Conservation (phyloP, 2,329 filamentous ascomycete genomes). For the Torrubiellomyces zombiae region DNA sequence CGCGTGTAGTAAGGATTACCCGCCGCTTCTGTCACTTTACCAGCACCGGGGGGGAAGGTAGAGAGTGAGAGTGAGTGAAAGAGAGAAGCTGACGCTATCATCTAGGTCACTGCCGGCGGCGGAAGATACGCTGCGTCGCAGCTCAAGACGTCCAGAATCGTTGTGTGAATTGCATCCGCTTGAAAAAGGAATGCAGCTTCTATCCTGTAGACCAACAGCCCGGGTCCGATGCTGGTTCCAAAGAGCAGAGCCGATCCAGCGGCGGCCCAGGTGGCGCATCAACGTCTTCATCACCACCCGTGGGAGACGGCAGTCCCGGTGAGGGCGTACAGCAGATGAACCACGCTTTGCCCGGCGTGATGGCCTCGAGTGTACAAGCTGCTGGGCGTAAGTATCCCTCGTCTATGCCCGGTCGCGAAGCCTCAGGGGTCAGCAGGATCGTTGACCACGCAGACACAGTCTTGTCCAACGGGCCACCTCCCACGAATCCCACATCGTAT, state of each 20-base stretch:
- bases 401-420: too few species aligned
- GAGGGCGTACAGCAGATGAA: not conserved
- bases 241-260: slow-evolving; percentile 21
- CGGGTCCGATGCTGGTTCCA: slow-evolving; percentile 27
- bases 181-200: slow-evolving; percentile 92
- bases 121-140: slow-evolving; percentile 84
- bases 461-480: slow-evolving; percentile 15
- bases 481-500: slow-evolving; percentile 17
- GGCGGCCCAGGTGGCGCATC: slow-evolving; percentile 24
- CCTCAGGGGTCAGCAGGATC: too few species aligned
- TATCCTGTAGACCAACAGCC: slow-evolving; percentile 70
- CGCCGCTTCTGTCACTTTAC: not conserved
- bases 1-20: slow-evolving; percentile 65
- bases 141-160: slow-evolving; percentile 60
- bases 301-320: slow-evolving; percentile 21
- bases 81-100: not conserved
- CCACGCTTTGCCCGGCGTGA: too few species aligned
- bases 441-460: slow-evolving; percentile 10
- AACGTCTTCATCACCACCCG: slow-evolving; percentile 30
- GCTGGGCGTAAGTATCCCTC: too few species aligned
- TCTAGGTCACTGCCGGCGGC: slow-evolving; percentile 72
- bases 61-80: not conserved
- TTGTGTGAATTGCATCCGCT: slow-evolving; percentile 80
- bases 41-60: not conserved
- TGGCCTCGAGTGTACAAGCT: too few species aligned